Evolutionary conservation across 1,284 basidiomycete genomes (phyloP).

Genomic region (Ustilago tritici): DNA sequence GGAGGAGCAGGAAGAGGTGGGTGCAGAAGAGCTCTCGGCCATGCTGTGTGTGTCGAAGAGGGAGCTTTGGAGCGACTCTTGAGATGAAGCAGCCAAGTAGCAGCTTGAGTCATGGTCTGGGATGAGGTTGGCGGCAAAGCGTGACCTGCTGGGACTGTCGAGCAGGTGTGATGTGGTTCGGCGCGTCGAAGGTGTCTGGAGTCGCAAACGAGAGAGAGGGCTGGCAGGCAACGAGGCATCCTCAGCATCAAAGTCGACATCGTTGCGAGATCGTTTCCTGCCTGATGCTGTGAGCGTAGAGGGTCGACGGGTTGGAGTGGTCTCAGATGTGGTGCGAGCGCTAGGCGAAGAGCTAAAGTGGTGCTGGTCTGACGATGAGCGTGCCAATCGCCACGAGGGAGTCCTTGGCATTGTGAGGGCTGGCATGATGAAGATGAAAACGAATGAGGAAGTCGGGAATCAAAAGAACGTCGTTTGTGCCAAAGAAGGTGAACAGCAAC

Average conservation of each 20-base stretch:
- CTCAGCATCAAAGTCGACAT: conserved; percentile 26
- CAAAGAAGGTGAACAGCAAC: not conserved
- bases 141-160: conserved; percentile 38
- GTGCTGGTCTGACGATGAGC: conserved; percentile 30
- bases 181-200: conserved; percentile 24
- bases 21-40: conserved; percentile 33
- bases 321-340: conserved; percentile 6
- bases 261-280: conserved; percentile 40
- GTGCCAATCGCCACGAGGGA: conserved; percentile 31
- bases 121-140: conserved; percentile 17
- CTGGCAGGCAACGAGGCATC: conserved; percentile 25
- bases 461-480: not conserved
- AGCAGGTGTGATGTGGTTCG: conserved; percentile 9
- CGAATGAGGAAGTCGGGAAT: not conserved
- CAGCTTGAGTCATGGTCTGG: conserved; percentile 43
- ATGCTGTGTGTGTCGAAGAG: conserved; percentile 50
- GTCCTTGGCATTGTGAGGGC: conserved; percentile 34
- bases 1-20: conserved; percentile 36
- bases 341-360: conserved; percentile 27
- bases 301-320: conserved; percentile 29
- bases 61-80: conserved; percentile 48
- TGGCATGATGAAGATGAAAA: conserved; percentile 17
- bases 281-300: conserved; percentile 23
- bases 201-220: conserved; percentile 30
- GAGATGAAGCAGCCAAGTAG: conserved; percentile 52